Base-by-base conservation (phyloP, 768 basidiomycete species). In the Gloeophyllum trabeum region DNA sequence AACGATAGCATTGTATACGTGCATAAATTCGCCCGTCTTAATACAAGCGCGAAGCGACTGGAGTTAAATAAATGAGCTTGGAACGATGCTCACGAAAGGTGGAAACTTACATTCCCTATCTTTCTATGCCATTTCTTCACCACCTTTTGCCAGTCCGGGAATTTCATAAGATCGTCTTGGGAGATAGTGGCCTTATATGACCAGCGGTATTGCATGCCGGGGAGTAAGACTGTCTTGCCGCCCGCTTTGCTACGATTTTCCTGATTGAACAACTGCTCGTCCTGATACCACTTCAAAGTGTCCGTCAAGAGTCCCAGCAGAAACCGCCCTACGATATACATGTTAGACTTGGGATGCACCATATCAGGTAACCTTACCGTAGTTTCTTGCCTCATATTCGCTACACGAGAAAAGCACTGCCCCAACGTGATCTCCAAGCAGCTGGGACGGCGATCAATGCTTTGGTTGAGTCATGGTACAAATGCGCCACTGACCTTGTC, bases 1-100 rank as follows among this genome's bases (percentile, higher is more conserved):
- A 28, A 93, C 76, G 60, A 98, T 86, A n/a, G 89, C 75, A 55
- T 99, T 99, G 61, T 94, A 93, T 42, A 97, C 87, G 52, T 91
- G 91, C 86, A 97, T 94, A 58, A 93, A 98, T 54, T 93, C 93
- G 39, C 75, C 76, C 2, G 91, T 83, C 52, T 81, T 73, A 46
- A 97, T 81, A 55, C 85, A 91, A 24, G 78, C 81, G 16, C 71
- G 66, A 49, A 97, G 77, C 43, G 76, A 78, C 92, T 92, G 41
- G n/a, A 36, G 53, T 16, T 24, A 45, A 28, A 30, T 25, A 23
- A 20, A 22, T 52, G 10, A 51, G 14, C 18, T 12, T 38, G 22
- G n/a, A 21, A 26, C 4, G 12, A 25, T 35, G 5, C 21, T 24
- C 23, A 40, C 28, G 5, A 16, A 16, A 38, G 41, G 21, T 37